Evolutionary conservation across 23 red algal genomes (phyloP), one percentile per base, ranked within the genome.

Genomic region (Agarophyton chilense): DNA sequence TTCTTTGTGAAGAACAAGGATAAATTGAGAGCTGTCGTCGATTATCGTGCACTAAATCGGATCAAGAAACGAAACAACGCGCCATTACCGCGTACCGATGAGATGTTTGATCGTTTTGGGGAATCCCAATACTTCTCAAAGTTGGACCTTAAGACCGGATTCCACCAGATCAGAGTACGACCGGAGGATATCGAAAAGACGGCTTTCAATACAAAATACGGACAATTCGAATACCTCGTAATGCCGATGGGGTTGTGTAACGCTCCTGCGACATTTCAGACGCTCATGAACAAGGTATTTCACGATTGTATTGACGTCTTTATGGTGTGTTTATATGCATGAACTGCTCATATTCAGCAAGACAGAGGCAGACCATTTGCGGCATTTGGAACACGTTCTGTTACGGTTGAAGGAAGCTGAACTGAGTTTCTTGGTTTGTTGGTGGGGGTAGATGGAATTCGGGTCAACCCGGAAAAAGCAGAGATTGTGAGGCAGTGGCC

Each of bases 291-390:
- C 21, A 7, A 19, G 5, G 21, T 74, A 5, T 35, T 74, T n/a
- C 8, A 74, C 33, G 68, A 74, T 9, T 74, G 34, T 24, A 38
- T 74, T n/a, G 68, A 74, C 42, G 68, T 56, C 0, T 82, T 82
- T 61, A 34, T 82, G 0, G 52, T 61, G 16, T n/a, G 0, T 63
- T 13, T 82, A 82, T 65, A 3, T 82, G 19, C 0, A 82, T 0
- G 52, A 82, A 62, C 47, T 82, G 8, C 47, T 82, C 10, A 82
- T 82, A 13, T 82, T 61, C 52, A 82, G 78, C 55, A 82, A 82
- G 22, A 39, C 19, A 19, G 0, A 65, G 52, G 1, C 62, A 24
- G 0, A 61, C n/a, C 0, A 82, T 45, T 41, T 39, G 21, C 12
- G 9, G 26, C 46, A 82, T 65, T 0, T 82, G 19, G 0, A 65